Evolutionary conservation across 495 filamentous ascomycete species (phyloP), one percentile per base, ranked within the genome.

Genomic region (Penicillium atrosanguineum): DNA sequence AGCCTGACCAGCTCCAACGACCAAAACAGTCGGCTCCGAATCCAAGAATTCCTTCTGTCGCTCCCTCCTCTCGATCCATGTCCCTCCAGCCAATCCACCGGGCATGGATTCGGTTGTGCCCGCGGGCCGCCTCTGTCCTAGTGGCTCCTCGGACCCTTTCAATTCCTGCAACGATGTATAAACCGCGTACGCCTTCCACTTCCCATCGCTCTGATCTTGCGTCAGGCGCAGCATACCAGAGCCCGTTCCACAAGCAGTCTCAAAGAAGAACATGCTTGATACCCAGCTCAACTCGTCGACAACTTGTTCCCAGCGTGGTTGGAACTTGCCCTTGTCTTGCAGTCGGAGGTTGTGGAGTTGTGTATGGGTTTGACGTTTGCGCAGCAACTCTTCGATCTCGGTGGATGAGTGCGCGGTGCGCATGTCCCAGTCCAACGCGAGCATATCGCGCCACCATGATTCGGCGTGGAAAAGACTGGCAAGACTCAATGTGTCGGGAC

Each of bases 171-270:
- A 62, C 2, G 73, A 69, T 0, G 86, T 87, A 59, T 82, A 87
- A 15, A 88, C 57, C 0, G 79, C 78, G 70, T 84, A 90, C 11
- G 85, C 80, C 69, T 83, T 87, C 84, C 83, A 88, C 20, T 61
- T 47, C 0, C 67, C 77, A 42, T 72, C 70, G 1, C 44, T 61
- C 52, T 42, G 79, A 40, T 29, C 73, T 53, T 80, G 72, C 1
- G 81, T 75, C 31, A 87, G 65, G 36, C 80, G 74, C 3, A 81
- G 70, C 11, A 87, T 60, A 2, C 87, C 87, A 0, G 74, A 66
- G 4, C 87, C 87, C 15, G 63, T 57, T 12, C 87, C 84, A 7
- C 78, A 59, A 7, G 76, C 65, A 0, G 81, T 83, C 23, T 74
- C 72, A 20, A 85, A 71, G 7, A 60, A 75, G 42, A 83, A 73